Base-by-base conservation (phyloP, 495 filamentous ascomycete genomes). In the Saxophila tyrrhenica region DNA sequence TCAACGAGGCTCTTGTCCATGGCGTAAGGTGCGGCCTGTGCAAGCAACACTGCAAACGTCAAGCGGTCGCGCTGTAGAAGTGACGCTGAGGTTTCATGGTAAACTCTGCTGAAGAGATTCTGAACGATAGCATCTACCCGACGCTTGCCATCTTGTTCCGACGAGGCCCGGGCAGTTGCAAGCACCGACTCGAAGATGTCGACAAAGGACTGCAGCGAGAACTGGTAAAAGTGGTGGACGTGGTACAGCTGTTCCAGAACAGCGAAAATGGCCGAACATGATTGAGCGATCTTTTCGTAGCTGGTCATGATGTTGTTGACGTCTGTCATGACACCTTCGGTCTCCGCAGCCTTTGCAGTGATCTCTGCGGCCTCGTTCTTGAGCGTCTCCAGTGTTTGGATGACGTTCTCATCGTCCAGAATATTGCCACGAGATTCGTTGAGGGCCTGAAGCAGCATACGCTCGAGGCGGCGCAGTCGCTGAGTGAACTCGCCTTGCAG, bases 221-320 rank as follows among this genome's bases (percentile, higher is more conserved):
- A 97, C 62, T 97, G 92, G 67, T 99, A 99, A 73, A 97, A 97
- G 74, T 97, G 94, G 66, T 99, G 95, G 67, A 99, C 81, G 64
- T 95, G 91, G 66, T 95, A 90, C 44, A 99, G 83, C 67, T 97
- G 91, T 70, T 97, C 94, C 46, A 99, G 76, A 23, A 96, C 87
- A 19, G 92, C 88, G 70, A 96, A 97, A 22, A 96, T 89, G 46
- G 90, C 89, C 71, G 89, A 94, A 78, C 92, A 99, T 38, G 92
- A 87, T 60, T 82, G 79, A 43, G 92, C 92, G 69, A 97, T 87
- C 60, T 89, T 82, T 64, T 83, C 84, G 76, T 97, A 97, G 69
- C 94, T 83, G 53, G 83, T 75, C 21, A 92, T 99, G 67, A 96
- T 91, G 62, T 82, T 84, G 60, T 97, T 92, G 16, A 99, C 94